A percentile compares a stretch with the other conserved stretches of the same genome.
Conservation (phyloP, 768 basidiomycete genomes). For the Pleurotus tuoliensis region DNA sequence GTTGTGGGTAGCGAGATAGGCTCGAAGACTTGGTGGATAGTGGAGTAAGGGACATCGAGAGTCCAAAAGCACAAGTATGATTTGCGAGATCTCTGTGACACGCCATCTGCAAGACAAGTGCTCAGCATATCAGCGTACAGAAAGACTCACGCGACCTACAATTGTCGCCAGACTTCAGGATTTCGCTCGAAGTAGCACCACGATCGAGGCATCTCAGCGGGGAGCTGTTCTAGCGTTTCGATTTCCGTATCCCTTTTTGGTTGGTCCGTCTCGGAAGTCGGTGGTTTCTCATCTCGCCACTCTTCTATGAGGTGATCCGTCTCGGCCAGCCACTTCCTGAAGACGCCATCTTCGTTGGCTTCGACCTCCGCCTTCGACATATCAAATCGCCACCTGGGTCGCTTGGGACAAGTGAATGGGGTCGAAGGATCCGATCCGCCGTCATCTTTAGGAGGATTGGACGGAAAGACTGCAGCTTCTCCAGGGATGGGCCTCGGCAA, state of each 20-base stretch:
- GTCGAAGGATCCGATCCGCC: slow-evolving; percentile 4
- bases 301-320: slow-evolving; percentile 54
- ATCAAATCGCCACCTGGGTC: slow-evolving; percentile 86
- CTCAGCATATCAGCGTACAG: slow-evolving; percentile 9
- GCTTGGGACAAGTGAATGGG: slow-evolving; percentile 47
- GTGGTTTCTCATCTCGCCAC: slow-evolving; percentile 38
- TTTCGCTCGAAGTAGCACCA: slow-evolving; percentile 87
- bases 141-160: slow-evolving; percentile 44
- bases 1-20: slow-evolving; percentile 51
- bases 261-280: slow-evolving; percentile 8
- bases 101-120: slow-evolving; percentile 65
- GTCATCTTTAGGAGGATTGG: slow-evolving; percentile 2
- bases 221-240: background rate
- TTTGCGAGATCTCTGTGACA: slow-evolving; percentile 86
- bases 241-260: too few relatives aligned
- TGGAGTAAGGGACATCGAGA: slow-evolving; percentile 87
- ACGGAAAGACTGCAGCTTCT: slow-evolving; percentile 31
- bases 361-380: slow-evolving; percentile 90
- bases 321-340: slow-evolving; percentile 71
- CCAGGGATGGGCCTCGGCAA: slow-evolving; percentile 55
- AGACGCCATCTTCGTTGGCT: slow-evolving; percentile 81
- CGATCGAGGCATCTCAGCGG: slow-evolving; percentile 47
- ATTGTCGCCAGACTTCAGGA: slow-evolving; percentile 92
- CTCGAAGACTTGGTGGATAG: slow-evolving; percentile 72
- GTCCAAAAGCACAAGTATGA: slow-evolving; percentile 85